Conservation (phyloP, 2,329 filamentous ascomycete genomes). For the Mycosphaerella sp. region DNA sequence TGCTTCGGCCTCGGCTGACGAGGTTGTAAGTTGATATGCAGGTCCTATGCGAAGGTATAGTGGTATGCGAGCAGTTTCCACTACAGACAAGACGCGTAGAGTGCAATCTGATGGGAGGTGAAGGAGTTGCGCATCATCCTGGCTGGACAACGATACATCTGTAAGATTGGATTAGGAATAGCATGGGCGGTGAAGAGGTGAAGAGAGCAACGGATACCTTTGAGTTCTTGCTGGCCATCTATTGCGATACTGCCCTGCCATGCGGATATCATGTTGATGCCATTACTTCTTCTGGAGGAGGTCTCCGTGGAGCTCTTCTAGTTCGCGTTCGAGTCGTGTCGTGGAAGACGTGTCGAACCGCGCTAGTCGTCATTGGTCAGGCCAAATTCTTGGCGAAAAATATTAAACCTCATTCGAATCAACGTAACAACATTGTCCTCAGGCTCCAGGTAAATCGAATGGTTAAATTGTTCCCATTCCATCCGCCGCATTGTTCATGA, state of each 20-base stretch:
- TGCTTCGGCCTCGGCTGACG: slow-evolving; percentile 14
- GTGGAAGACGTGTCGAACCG: slow-evolving; percentile 11
- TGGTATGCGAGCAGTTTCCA: slow-evolving; percentile 19
- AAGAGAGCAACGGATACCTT: slow-evolving; percentile 3
- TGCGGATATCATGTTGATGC: slow-evolving; percentile 2
- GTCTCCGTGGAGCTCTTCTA: too few species aligned
- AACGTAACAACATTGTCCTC: too few species aligned
- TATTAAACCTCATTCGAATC: too few species aligned
- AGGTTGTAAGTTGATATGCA: slow-evolving; percentile 8
- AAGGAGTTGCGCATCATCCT: background rate
- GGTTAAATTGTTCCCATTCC: too few species aligned
- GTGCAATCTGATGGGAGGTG: slow-evolving; percentile 9
- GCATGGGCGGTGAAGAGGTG: background rate
- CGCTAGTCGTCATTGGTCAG: too few species aligned
- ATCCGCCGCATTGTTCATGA: background rate
- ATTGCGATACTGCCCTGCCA: slow-evolving; percentile 17
- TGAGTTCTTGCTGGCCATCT: slow-evolving; percentile 3
- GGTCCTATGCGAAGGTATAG: slow-evolving; percentile 13
- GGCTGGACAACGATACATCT: slow-evolving; percentile 10
- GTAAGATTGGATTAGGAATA: background rate
- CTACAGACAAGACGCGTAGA: slow-evolving; percentile 18
- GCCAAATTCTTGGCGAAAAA: too few species aligned
- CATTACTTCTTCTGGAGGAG: too few species aligned
- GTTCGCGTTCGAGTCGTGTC: background rate
- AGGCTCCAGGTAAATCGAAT: too few species aligned